phyloP scores from a whole-genome alignment of 805 yeast genomes.

The Priceomyces carsonii region DNA sequence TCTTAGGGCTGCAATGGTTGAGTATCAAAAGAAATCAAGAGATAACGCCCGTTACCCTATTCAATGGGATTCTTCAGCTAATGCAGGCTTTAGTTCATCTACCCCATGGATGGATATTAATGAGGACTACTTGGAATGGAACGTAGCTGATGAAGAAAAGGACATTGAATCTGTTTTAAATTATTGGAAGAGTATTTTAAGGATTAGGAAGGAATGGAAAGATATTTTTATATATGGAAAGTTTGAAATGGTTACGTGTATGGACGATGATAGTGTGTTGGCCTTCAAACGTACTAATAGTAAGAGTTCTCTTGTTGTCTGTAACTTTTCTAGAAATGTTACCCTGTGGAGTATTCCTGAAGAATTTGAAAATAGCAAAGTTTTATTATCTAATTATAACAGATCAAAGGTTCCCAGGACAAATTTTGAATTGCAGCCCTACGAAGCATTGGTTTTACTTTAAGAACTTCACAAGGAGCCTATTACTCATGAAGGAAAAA shows the following conservation, averaged over 20 bases:
- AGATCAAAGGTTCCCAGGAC: not conserved
- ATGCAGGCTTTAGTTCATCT: slow-evolving; percentile 3
- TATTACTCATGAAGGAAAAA: no score
- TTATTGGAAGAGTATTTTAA: slow-evolving; percentile 1
- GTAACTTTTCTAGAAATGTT: slow-evolving; percentile 2
- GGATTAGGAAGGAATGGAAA: not conserved
- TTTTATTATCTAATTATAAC: slow-evolving; percentile 1
- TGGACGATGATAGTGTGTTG: not conserved
- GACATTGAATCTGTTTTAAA: slow-evolving; percentile 1
- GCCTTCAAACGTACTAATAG: not conserved
- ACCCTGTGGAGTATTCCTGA: not conserved
- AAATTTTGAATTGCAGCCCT: not conserved
- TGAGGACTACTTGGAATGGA: slow-evolving; percentile 2
- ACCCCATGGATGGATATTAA: slow-evolving; percentile 1
- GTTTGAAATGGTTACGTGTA: slow-evolving; percentile 1
- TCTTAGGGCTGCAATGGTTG: not conserved
- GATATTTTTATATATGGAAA: slow-evolving; percentile 1
- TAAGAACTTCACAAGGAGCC: not conserved
- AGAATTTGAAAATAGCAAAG: no score
- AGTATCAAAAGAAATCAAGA: slow-evolving; percentile 1
- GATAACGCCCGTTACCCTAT: slow-evolving; percentile 3
- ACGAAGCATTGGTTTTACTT: not conserved
- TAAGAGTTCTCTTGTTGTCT: not conserved
- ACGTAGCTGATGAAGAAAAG: slow-evolving; percentile 1
- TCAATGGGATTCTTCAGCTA: slow-evolving; percentile 3